Percentiles rank a stretch among this genome's conserved stretches.
Conservation (phyloP, 1,139 yeast genomes). For the Candida tetrigidarum region DNA sequence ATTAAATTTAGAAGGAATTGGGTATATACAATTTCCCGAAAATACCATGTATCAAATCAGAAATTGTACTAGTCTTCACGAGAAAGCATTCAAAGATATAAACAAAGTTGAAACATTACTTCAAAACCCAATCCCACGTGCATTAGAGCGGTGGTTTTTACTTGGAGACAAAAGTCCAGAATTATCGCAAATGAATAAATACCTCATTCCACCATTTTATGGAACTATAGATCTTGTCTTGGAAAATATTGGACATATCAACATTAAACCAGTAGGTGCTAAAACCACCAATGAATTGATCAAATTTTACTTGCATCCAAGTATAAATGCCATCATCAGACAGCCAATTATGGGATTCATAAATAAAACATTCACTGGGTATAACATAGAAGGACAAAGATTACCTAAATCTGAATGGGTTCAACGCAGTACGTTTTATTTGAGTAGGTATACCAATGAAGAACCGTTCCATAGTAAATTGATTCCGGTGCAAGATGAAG, state of each 20-base stretch:
- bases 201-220: slow-evolving; percentile 66
- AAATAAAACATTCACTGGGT: slow-evolving; percentile 37
- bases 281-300: slow-evolving; percentile 32
- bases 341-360: slow-evolving; percentile 42
- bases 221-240: slow-evolving; percentile 73
- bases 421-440: slow-evolving; percentile 29
- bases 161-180: slow-evolving; percentile 25
- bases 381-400: slow-evolving; percentile 42
- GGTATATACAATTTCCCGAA: slow-evolving; percentile 47
- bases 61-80: slow-evolving; percentile 33
- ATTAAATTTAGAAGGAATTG: slow-evolving; percentile 63
- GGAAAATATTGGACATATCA: slow-evolving; percentile 69
- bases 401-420: slow-evolving; percentile 35
- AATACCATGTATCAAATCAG: slow-evolving; percentile 48
- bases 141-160: slow-evolving; percentile 33
- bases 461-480: slow-evolving; percentile 31
- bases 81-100: slow-evolving; percentile 29
- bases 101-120: slow-evolving; percentile 31
- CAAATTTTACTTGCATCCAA: slow-evolving; percentile 36
- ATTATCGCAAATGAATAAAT: slow-evolving; percentile 6
- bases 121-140: slow-evolving; percentile 21
- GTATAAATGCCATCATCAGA: slow-evolving; percentile 35
- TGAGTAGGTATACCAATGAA: slow-evolving; percentile 28
- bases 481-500: slow-evolving; percentile 14
- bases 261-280: slow-evolving; percentile 65